Conservation (phyloP, 805 yeast species). For the Wickerhamiella dianesei region DNA sequence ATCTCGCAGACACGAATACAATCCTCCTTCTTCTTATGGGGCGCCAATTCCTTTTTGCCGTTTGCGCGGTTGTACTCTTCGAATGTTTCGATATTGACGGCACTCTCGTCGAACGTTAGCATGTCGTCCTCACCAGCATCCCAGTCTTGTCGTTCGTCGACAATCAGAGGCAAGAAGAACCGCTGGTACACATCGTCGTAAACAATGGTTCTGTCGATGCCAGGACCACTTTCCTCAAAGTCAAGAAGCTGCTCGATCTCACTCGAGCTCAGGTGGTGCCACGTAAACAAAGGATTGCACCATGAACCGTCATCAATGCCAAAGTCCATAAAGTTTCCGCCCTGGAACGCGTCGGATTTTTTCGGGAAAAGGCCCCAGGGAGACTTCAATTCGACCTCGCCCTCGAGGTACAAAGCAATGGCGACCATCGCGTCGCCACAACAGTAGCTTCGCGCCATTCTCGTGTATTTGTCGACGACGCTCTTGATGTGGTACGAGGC, state of each 20-base stretch:
- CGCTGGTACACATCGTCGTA: constrained; percentile 25
- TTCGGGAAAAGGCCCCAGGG: constrained; percentile 4
- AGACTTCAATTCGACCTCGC: constrained; percentile 10
- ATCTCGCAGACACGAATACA: constrained; percentile 11
- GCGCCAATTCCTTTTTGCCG: constrained; percentile 7
- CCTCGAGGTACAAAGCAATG: constrained; percentile 19
- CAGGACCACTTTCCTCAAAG: constrained; percentile 22
- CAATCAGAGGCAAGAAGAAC: constrained; percentile 23
- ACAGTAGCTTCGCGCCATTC: constrained; percentile 18
- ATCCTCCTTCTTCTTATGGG: constrained; percentile 4
- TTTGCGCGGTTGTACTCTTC: constrained; percentile 1
- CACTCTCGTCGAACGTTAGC: constrained; percentile 4
- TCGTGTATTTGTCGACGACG: constrained; percentile 15
- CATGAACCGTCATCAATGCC: constrained; percentile 15
- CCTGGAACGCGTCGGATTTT: constrained; percentile 22
- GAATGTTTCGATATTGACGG: constrained; percentile 7
- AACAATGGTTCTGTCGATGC: constrained; percentile 16
- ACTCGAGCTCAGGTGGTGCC: constrained; percentile 25
- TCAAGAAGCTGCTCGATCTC: constrained; percentile 26
- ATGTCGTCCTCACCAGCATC: background rate
- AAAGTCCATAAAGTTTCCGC: constrained; percentile 21
- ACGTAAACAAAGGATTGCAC: constrained; percentile 25
- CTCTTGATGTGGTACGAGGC: constrained; percentile 2
- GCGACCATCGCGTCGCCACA: constrained; percentile 29
- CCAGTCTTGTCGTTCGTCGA: constrained; percentile 20